Evolutionary conservation across 73 alveolate genomes (phyloP), one percentile per base, ranked within the genome.

Genomic region (Strombidium stylifer): DNA sequence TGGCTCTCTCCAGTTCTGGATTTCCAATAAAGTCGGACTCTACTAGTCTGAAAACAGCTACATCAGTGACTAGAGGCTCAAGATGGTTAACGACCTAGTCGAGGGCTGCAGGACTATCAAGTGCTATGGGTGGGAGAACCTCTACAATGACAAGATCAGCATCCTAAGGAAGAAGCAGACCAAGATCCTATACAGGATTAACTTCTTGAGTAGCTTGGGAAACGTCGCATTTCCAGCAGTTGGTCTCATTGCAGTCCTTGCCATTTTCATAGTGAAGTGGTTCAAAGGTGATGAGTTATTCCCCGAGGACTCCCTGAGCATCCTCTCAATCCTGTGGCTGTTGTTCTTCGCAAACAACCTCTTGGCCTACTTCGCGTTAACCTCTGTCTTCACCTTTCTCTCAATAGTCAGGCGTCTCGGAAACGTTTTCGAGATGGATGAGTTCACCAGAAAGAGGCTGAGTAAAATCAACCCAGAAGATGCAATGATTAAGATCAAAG

Each of bases 81-180:
- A n/a, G n/a, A n/a, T n/a, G n/a, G n/a, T n/a, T n/a, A n/a, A n/a
- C n/a, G n/a, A n/a, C n/a, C n/a, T n/a, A n/a, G n/a, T n/a, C n/a
- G n/a, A n/a, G n/a, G 89, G 89, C 0, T 27, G 65, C 20, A 66
- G 89, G 48, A 76, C 89, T 30, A 76, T 76, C 42, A 76, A 76
- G 46, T 51, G 74, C 50, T 76, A 64, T 42, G 79, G 64, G 0
- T 40, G 77, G 74, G 89, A 76, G 31, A 19, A 14, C 19, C 37
- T 42, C 44, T 66, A 52, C 46, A 45, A 35, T 11, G 52, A 30
- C n/a, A 16, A 21, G 23, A 76, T 76, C 34, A 44, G 18, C 0
- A 34, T 15, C 3, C 3, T 2, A 15, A 49, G 89, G 21, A 18
- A 24, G 37, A 18, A 15, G 23, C 53, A 60, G 64, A 35, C 6